phyloP scores from a whole-genome alignment of 257 asterid species.

The Gardenia jasminoides region DNA sequence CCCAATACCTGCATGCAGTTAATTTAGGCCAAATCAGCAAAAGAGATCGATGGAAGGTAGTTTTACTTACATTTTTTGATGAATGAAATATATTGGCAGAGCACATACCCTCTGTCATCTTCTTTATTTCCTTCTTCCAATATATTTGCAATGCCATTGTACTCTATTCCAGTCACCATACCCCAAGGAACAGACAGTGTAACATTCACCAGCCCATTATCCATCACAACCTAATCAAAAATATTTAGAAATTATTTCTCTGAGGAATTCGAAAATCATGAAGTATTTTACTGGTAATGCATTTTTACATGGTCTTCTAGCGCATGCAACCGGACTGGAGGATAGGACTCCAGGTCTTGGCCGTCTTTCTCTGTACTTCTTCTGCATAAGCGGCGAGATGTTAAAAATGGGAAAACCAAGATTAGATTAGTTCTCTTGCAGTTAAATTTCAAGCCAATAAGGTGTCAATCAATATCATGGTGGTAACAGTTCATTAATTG shows the following conservation, averaged over 20 bases:
- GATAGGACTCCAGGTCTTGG: constrained; percentile 31
- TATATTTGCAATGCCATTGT: constrained; percentile 61
- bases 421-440: not conserved
- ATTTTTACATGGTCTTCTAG: constrained; percentile 45
- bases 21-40: not conserved
- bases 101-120: constrained; percentile 53
- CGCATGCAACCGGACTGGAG: constrained; percentile 54
- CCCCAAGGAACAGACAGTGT: constrained; percentile 63
- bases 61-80: not conserved
- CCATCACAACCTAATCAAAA: constrained; percentile 45
- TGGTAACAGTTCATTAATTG: not conserved
- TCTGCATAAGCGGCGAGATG: constrained; percentile 28
- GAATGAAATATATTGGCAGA: not conserved
- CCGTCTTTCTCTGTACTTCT: constrained; percentile 18
- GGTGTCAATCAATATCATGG: not conserved
- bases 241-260: not conserved
- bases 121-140: constrained; percentile 41
- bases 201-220: constrained; percentile 54
- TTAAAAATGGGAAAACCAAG: not conserved
- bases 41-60: not conserved
- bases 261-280: not conserved
- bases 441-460: not conserved
- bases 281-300: not conserved
- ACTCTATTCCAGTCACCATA: constrained; percentile 48
- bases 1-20: constrained; percentile 65